Evolutionary conservation across 2,329 filamentous ascomycete genomes (phyloP), one percentile per base, ranked within the genome.

Genomic region (Leptographium galeiforme): DNA sequence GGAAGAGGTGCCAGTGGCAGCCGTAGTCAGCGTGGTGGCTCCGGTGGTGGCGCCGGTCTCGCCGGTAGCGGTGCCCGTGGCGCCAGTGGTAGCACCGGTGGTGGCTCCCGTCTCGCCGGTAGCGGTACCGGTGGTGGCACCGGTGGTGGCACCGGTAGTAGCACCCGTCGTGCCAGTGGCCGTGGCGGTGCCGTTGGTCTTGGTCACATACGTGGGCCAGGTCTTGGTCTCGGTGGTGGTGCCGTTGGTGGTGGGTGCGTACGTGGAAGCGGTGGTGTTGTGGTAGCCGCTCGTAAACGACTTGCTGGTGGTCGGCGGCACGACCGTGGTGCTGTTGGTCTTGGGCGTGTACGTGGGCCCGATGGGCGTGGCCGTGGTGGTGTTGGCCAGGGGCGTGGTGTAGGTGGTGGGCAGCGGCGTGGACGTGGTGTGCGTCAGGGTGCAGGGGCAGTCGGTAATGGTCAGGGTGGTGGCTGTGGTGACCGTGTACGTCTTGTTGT

Each of bases 401-500:
- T n/a, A 16, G 32, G 40, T 39, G 40, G 40, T 25, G 40, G 32
- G 16, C 40, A 8, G 12, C 38, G 33, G 6, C 32, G 46, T 48
- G 33, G 33, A 13, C 16, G 45, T 40, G 8, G 54, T 41, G 16
- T 53, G 55, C 8, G 38, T 52, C 11, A 58, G 48, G 8, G 58
- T 59, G 58, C 58, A 59, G 34, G 58, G 58, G 58, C 58, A 59
- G 57, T 59, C 50, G 4, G 57, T 58, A 47, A 59, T 60, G 55
- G 58, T 61, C 44, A 58, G 50, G 47, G 58, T 59, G 32, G 59
- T 56, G 53, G 58, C 53, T 18, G 48, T 41, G 19, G 57, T 60
- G 52, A 57, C 52, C 60, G 81, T 82, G 69, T 87, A 72, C 62
- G 77, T 84, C 76, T 84, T 85, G 70, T 82, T 85, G 67, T 77